phyloP scores from a whole-genome alignment of 2,329 filamentous ascomycete genomes.

The Gliomastix tumulicola region DNA sequence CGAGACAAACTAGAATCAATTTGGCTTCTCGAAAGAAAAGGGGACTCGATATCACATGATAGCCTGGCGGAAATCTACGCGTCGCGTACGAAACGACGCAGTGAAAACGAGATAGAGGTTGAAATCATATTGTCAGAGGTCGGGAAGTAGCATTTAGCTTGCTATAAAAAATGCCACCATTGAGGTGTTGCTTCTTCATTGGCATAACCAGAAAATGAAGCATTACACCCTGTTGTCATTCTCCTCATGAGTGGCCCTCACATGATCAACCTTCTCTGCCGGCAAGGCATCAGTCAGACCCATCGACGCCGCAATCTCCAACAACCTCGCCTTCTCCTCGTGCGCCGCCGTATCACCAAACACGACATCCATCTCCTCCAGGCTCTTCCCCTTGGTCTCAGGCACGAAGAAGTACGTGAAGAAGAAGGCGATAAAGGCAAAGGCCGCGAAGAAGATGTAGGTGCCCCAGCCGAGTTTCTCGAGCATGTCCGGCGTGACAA shows the following conservation, averaged over 20 bases:
- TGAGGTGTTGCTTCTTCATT: too few relatives aligned
- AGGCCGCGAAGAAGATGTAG: slow-evolving; percentile 54
- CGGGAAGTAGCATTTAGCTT: too few relatives aligned
- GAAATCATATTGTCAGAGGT: too few relatives aligned
- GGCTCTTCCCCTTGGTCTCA: slow-evolving; percentile 46
- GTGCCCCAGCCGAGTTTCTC: slow-evolving; percentile 42
- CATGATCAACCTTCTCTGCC: slow-evolving; percentile 9
- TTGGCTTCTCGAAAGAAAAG: too few relatives aligned
- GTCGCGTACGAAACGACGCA: too few relatives aligned
- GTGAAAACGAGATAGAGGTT: too few relatives aligned
- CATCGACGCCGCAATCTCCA: slow-evolving; percentile 15
- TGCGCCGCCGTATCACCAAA: slow-evolving; percentile 30
- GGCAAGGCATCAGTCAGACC: slow-evolving; percentile 14
- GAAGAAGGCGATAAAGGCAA: slow-evolving; percentile 38
- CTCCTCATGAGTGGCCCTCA: slow-evolving; percentile 1
- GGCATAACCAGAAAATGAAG: too few relatives aligned
- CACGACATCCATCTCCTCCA: slow-evolving; percentile 49
- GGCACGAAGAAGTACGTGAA: slow-evolving; percentile 51
- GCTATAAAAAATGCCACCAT: too few relatives aligned
- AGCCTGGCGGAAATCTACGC: too few relatives aligned
- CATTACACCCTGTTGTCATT: too few relatives aligned
- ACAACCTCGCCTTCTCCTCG: slow-evolving; percentile 21
- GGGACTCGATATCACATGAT: too few relatives aligned
- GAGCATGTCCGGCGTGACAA: slow-evolving; percentile 39
- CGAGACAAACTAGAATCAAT: too few relatives aligned